Evolutionary conservation across 208 protist genomes (phyloP), one percentile per base, ranked within the genome.

Genomic region (Leishmania arabica): DNA sequence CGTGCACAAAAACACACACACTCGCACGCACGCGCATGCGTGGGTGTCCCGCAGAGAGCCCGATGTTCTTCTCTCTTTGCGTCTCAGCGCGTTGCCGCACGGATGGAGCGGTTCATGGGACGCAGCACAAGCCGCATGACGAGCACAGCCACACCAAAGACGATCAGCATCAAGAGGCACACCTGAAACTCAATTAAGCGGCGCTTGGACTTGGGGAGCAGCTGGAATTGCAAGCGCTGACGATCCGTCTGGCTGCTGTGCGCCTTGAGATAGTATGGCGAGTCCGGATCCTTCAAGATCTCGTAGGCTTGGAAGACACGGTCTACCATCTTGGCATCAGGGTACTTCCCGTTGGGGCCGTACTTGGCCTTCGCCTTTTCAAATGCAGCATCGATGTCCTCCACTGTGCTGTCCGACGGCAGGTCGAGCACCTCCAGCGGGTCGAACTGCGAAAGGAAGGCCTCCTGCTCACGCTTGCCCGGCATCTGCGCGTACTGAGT

Each of bases 381-480:
- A 56, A 95, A 95, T 9, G 91, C 87, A 37, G 75, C 87, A 62
- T 97, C 91, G 70, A 97, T 94, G 19, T 97, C 89, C 71, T 94
- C 92, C n/a, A 95, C 80, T 31, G 78, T 90, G 90, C 93, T 95
- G 34, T 90, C 88, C 7, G 90, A 77, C 37, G 89, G 80, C 31
- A 97, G 84, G 6, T 85, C 90, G 2, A 97, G 87, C 53, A 97
- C 92, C 19, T 97, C 91, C 47, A 97, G 69, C 17, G 93, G 93
- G 47, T 97, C 89, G 65, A 86, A 97, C 85, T 97, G 93, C 24
- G 92, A 86, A 19, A 97, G 89, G 80, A 97, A 97, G 0, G 93
- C 91, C 84, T 96, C 93, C 77, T 96, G 93, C 24, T 91, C 89
- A 21, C 93, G 89, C 89, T 96, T 96, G 34, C 93, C 93, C 1